Percentiles rank a stretch among this genome's conserved stretches.
Conservation (phyloP, 2,329 filamentous ascomycete genomes). For the Colletotrichum horii region DNA sequence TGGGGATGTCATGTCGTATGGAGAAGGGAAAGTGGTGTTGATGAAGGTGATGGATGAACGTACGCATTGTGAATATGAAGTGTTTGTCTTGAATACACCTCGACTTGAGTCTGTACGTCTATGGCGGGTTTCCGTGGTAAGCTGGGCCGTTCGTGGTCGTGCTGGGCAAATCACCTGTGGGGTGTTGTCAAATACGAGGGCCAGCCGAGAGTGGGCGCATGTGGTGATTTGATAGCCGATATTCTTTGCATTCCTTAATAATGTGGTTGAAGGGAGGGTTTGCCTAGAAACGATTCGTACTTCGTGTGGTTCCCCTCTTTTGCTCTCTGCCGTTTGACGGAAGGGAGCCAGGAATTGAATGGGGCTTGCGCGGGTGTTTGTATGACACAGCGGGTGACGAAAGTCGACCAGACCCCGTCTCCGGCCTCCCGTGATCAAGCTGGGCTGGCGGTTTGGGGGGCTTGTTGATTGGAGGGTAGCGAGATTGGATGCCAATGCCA, state of each 20-base stretch:
- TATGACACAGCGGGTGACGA: background rate
- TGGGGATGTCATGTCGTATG: background rate
- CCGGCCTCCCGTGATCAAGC: background rate
- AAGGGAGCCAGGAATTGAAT: background rate
- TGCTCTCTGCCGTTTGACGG: background rate
- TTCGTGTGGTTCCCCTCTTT: background rate
- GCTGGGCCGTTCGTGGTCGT: background rate
- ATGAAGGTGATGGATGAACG: background rate
- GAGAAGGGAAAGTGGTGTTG: background rate
- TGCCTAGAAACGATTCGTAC: background rate
- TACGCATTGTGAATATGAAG: background rate
- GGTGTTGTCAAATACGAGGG: background rate
- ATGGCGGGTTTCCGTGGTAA: background rate
- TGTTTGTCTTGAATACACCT: background rate
- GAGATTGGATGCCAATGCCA: constrained; percentile 14
- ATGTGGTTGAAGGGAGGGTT: background rate
- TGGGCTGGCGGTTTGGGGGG: background rate
- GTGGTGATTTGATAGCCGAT: background rate
- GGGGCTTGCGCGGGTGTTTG: background rate
- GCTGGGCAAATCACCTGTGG: background rate
- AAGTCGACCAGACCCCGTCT: background rate
- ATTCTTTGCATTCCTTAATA: background rate
- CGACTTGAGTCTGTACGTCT: background rate
- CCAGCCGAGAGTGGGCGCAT: background rate
- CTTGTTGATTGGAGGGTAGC: background rate